Percentiles rank a stretch among this genome's conserved stretches.
phyloP scores from a whole-genome alignment of 352 stramenopile species.

The Globisporangium canariense region DNA sequence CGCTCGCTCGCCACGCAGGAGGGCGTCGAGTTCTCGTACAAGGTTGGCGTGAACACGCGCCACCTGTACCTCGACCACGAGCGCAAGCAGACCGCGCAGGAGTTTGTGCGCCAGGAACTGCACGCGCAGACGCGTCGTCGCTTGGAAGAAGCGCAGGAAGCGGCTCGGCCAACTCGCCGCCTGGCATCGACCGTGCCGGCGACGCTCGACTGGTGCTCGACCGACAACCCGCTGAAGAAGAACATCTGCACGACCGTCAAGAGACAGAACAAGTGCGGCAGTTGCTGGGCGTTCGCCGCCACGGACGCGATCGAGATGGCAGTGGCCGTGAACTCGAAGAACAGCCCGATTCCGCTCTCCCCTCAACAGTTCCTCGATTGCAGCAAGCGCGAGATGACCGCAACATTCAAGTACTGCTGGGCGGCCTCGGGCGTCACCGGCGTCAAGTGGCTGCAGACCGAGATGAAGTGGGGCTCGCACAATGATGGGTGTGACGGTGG shows the following conservation, averaged over 20 bases:
- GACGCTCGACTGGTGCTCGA: constrained; percentile 73
- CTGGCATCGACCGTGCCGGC: constrained; percentile 17
- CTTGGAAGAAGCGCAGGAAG: constrained; percentile 12
- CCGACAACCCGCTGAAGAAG: constrained; percentile 52
- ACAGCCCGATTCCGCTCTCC: constrained; percentile 50
- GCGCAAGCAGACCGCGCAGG: constrained; percentile 28
- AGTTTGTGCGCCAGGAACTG: constrained; percentile 64
- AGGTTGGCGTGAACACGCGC: constrained; percentile 59
- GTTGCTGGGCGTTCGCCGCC: constrained; percentile 80
- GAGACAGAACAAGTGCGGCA: constrained; percentile 79
- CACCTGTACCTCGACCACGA: constrained; percentile 59
- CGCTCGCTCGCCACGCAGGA: constrained; percentile 35
- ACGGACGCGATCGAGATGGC: constrained; percentile 77
- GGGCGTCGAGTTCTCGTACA: constrained; percentile 54
- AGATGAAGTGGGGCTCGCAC: constrained; percentile 72
- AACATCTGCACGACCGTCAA: constrained; percentile 76
- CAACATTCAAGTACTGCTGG: constrained; percentile 82
- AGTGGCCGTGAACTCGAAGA: constrained; percentile 44
- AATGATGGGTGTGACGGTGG: constrained; percentile 78
- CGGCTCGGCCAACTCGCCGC: constrained; percentile 12
- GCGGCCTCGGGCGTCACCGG: constrained; percentile 39
- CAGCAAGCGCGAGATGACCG: constrained; percentile 60
- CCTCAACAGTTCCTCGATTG: constrained; percentile 81
- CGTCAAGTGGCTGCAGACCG: constrained; percentile 50
- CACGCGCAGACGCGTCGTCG: constrained; percentile 33